These are phyloP conservation scores for Hypoxylon intermedium DNA, from an alignment of 495 filamentous ascomycete genomes.

Conservation along the genomic window DNA sequence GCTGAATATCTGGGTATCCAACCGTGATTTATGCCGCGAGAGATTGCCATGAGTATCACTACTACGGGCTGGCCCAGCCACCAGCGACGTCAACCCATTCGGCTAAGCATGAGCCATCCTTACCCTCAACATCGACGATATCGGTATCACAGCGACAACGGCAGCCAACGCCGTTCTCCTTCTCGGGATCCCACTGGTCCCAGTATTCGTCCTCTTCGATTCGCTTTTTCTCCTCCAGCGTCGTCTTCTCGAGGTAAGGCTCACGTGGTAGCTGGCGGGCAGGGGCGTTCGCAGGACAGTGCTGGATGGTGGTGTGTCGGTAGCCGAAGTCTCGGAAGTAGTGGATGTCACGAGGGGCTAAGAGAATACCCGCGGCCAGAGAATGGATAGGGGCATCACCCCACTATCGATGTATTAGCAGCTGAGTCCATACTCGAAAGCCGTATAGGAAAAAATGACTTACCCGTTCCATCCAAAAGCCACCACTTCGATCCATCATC, in stretches of 20 bases:
- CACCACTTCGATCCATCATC: constrained; percentile 97
- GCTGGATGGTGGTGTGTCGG: constrained; percentile 97
- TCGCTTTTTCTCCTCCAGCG: constrained; percentile 82
- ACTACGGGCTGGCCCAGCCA: constrained; percentile 76
- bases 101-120: constrained; percentile 89
- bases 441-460: constrained; percentile 42
- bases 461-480: constrained; percentile 99
- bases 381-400: constrained; percentile 99
- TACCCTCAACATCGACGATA: constrained; percentile 95
- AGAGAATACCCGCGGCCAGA: constrained; percentile 87
- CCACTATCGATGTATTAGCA: constrained; percentile 67
- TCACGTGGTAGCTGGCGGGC: constrained; percentile 82
- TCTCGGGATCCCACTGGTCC: constrained; percentile 82
- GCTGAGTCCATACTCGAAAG: background rate
- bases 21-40: constrained; percentile 18
- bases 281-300: constrained; percentile 96
- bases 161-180: constrained; percentile 97
- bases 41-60: constrained; percentile 9
- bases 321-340: constrained; percentile 99
- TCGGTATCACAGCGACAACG: constrained; percentile 98
- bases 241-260: constrained; percentile 86
- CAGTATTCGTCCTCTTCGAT: constrained; percentile 97
- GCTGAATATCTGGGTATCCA: constrained; percentile 29
- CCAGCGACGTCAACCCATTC: constrained; percentile 99
- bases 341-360: constrained; percentile 85